Base-by-base conservation (phyloP, 164 flowering plant species). In the Piper betle region DNA sequence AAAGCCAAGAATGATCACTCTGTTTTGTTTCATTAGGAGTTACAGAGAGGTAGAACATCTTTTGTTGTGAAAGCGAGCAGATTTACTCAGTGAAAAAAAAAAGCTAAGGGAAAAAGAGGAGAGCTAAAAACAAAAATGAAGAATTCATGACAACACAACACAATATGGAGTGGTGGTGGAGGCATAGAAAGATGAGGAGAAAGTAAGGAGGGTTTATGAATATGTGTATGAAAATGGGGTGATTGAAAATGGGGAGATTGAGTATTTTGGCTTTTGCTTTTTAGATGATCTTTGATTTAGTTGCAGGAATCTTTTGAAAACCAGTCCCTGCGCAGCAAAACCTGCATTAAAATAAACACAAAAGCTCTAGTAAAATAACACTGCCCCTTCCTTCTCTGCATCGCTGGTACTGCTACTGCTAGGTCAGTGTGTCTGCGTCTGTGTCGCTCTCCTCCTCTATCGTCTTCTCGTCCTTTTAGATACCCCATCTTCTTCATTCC, bases 261-360 rank as follows among this genome's bases (percentile, higher is more conserved):
- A 42, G 64, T 56, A 59, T 67, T 58, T 25, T 25, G 33, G 57
- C 66, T 72, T 64, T 67, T 57, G 62, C 68, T 68, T 72, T 72
- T 72, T 62, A 61, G 58, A 25, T 25, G 38, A 60, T 55, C 46
- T 11, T 42, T 46, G 10, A 5, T 46, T 46, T 46, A 46, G 33
- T 57, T 66, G 25, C 68, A 63, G 61, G 62, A 57, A 68, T 58
- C 67, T 65, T 73, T 66, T 25, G 76, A 73, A 73, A 73, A 59
- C 58, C 58, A n/a, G 43, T 39, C 60, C 41, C 41, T 16, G 39
- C 9, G 39, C 58, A n/a, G 38, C 55, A 18, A 60, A 43, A 39
- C 13, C 17, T 18, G 33, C 52, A 63, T 8, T 6, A 58, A 37
- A 52, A 41, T 11, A 6, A 6, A 6, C 46, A 2, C 11, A 10